Evolutionary conservation across 2,329 filamentous ascomycete genomes (phyloP), one percentile per base, ranked within the genome.

Genomic region (Xylariomycetidae sp.): DNA sequence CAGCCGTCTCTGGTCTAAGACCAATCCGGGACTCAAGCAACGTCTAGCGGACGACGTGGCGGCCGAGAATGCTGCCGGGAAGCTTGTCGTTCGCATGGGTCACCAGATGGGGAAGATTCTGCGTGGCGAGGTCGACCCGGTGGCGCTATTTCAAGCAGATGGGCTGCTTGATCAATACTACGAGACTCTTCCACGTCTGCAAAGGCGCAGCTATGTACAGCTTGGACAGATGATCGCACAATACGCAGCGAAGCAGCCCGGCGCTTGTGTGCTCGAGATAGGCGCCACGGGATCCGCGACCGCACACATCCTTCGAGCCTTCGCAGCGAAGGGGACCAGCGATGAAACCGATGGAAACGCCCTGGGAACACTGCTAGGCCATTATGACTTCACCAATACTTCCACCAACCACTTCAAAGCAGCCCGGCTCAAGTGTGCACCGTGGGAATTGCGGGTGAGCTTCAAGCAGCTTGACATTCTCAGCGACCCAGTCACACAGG

Each of bases 351-450:
- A n/a, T n/a, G n/a, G n/a, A n/a, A n/a, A 24, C 24, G n/a, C 20
- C 6, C 29, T 25, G 6, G 6, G n/a, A n/a, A n/a, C 32, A 7
- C 22, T 22, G 14, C 31, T 29, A 7, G 31, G 32, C 5, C 18
- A 34, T 7, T 40, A 43, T 13, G 31, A 30, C 22, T 40, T 37
- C 29, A 43, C 40, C 10, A 31, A 40, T 20, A 32, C 36, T 5
- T 38, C 40, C 7, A 25, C 40, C 4, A 25, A 25, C n/a, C 36
- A 37, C 27, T 38, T 43, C 13, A n/a, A n/a, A n/a, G n/a, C n/a
- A n/a, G 34, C 37, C 29, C 20, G 25, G n/a, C 34, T 35, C 4
- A 31, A 31, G 12, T 38, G 35, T 13, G 24, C 19, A 16, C 6
- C 12, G 10, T 29, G 25, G 15, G 17, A 28, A 5, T 29, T 14